These are phyloP conservation scores for Neurospora crassa DNA, from an alignment of 2,329 filamentous ascomycete genomes.

Conservation along the genomic window DNA sequence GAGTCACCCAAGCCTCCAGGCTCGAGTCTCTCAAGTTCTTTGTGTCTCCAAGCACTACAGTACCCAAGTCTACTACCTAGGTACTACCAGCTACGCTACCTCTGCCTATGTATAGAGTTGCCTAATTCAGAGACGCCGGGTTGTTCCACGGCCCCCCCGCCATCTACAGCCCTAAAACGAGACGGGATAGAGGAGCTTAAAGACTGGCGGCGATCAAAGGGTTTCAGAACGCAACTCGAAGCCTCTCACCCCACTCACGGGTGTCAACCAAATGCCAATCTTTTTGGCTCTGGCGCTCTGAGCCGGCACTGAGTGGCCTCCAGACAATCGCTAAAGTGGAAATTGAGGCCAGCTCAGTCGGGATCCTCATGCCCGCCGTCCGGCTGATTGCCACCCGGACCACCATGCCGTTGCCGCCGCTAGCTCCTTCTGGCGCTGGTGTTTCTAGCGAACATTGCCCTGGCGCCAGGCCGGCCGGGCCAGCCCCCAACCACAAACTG, in stretches of 20 bases:
- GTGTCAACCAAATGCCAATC: background rate
- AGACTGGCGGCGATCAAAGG: too few species aligned
- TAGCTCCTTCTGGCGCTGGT: background rate
- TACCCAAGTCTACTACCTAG: too few species aligned
- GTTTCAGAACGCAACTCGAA: too few species aligned
- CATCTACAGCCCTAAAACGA: too few species aligned
- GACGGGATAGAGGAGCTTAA: too few species aligned
- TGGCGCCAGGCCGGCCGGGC: background rate
- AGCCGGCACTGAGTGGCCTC: background rate
- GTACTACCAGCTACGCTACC: background rate
- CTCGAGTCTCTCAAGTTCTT: background rate
- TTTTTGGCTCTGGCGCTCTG: background rate
- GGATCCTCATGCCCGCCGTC: background rate
- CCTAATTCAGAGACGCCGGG: background rate
- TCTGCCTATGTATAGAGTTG: background rate
- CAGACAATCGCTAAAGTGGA: background rate
- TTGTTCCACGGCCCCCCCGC: too few species aligned
- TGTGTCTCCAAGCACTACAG: background rate
- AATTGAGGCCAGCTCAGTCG: background rate
- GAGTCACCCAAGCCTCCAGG: background rate
- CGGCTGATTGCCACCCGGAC: background rate
- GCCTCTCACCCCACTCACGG: background rate
- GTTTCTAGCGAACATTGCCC: background rate
- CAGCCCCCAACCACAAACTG: background rate
- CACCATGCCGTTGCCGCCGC: background rate